These are phyloP conservation scores for Lachnellula occidentalis DNA, from an alignment of 2,329 filamentous ascomycete genomes.

Conservation along the genomic window DNA sequence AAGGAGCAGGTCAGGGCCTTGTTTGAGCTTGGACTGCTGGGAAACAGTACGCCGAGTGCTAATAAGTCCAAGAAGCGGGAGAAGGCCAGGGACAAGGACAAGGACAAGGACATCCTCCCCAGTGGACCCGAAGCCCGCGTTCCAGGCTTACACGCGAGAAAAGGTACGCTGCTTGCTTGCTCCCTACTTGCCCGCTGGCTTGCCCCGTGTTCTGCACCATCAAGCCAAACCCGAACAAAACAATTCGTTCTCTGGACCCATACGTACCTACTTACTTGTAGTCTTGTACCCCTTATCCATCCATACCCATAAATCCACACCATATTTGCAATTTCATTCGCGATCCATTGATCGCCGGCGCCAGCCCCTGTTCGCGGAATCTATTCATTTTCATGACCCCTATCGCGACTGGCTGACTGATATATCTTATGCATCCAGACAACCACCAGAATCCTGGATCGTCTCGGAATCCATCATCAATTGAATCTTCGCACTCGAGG, in stretches of 20 bases:
- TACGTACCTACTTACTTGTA: too few species aligned
- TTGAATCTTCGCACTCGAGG: slow-evolving; percentile 10
- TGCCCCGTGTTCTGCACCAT: neutral
- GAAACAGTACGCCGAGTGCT: too few species aligned
- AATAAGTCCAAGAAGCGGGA: slow-evolving; percentile 27
- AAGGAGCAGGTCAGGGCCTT: slow-evolving; percentile 27
- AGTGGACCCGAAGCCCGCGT: slow-evolving; percentile 27
- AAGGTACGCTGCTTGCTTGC: slow-evolving; percentile 17
- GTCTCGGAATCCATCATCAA: slow-evolving; percentile 8
- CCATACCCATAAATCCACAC: too few species aligned
- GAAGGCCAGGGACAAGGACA: slow-evolving; percentile 24
- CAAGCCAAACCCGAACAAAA: neutral
- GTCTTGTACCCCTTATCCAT: too few species aligned
- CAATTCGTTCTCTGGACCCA: too few species aligned
- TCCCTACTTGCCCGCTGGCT: slow-evolving; percentile 1
- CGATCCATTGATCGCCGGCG: too few species aligned
- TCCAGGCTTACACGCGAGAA: slow-evolving; percentile 28
- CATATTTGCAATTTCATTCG: too few species aligned
- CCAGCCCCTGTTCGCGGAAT: too few species aligned
- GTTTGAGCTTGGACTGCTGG: slow-evolving; percentile 31
- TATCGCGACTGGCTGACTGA: too few species aligned
- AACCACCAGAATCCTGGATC: slow-evolving; percentile 5
- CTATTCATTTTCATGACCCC: too few species aligned
- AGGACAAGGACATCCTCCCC: slow-evolving; percentile 20
- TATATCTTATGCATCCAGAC: slow-evolving; percentile 8